Evolutionary conservation across 192 early-diverging fungal genomes (phyloP).

Genomic region (Backusella psychrophila): DNA sequence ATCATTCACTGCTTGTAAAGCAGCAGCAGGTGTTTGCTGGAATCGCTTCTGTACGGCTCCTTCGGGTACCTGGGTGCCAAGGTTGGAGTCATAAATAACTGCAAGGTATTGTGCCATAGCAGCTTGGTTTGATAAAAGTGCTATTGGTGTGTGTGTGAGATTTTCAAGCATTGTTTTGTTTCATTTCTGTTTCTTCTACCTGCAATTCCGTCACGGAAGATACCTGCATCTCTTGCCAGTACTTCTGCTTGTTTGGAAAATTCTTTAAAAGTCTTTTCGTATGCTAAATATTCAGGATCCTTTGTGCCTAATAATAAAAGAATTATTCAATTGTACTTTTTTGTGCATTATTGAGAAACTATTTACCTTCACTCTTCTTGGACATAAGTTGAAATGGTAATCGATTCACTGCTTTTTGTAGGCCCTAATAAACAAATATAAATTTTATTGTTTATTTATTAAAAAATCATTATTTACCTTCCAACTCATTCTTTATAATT

Average conservation of each 20-base stretch:
- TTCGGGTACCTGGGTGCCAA: slow-evolving; percentile 47
- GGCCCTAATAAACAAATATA: slow-evolving; percentile 10
- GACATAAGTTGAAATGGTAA: slow-evolving; percentile 75
- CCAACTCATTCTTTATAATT: slow-evolving; percentile 19
- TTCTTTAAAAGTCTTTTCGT: slow-evolving; percentile 62
- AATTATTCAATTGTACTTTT: not conserved
- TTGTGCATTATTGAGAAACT: not conserved
- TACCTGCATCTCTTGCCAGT: slow-evolving; percentile 62
- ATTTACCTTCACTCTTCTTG: slow-evolving; percentile 42
- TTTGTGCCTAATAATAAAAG: slow-evolving; percentile 38
- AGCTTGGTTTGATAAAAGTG: slow-evolving; percentile 24
- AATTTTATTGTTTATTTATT: not conserved
- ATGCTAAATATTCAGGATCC: slow-evolving; percentile 57
- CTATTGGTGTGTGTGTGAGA: slow-evolving; percentile 6
- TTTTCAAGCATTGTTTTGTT: not conserved
- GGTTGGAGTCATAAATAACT: slow-evolving; percentile 17
- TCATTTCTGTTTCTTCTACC: slow-evolving; percentile 24
- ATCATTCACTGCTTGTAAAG: slow-evolving; percentile 47
- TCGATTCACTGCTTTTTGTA: slow-evolving; percentile 72
- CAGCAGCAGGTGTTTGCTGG: slow-evolving; percentile 41
- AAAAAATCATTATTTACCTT: slow-evolving; percentile 11
- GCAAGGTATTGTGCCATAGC: slow-evolving; percentile 21
- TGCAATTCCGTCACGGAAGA: slow-evolving; percentile 61
- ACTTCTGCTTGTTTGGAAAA: slow-evolving; percentile 52
- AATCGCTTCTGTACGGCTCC: slow-evolving; percentile 40